A percentile compares a stretch with the other conserved stretches of the same genome.
Evolutionary conservation across 2,329 filamentous ascomycete species (phyloP).

Genomic region (Ceratocystis lukuohia): DNA sequence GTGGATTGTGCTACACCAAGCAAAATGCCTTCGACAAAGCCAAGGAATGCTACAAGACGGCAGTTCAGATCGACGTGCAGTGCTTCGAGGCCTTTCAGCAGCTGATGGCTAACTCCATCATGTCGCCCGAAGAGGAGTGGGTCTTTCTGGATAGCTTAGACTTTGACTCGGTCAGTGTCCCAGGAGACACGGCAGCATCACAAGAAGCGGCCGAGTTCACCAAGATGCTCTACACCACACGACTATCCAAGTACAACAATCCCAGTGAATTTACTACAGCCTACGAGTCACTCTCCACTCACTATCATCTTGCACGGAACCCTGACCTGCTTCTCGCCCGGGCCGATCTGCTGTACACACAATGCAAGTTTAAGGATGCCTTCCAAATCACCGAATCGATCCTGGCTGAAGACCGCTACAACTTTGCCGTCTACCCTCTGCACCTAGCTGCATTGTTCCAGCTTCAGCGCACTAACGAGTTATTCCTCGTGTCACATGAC

Average conservation of each 20-base stretch:
- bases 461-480: constrained; percentile 68
- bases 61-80: constrained; percentile 89
- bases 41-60: constrained; percentile 97
- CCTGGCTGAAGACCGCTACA: constrained; percentile 71
- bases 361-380: constrained; percentile 84
- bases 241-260: constrained; percentile 88
- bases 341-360: constrained; percentile 84
- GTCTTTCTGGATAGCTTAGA: constrained; percentile 76
- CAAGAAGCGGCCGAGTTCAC: constrained; percentile 90
- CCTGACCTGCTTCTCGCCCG: constrained; percentile 81
- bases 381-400: constrained; percentile 73
- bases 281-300: constrained; percentile 80
- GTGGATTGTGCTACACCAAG: constrained; percentile 89
- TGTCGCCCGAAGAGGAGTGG: constrained; percentile 82
- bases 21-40: constrained; percentile 94
- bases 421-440: constrained; percentile 76
- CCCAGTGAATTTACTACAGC: constrained; percentile 70
- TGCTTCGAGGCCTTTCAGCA: constrained; percentile 98
- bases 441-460: constrained; percentile 87
- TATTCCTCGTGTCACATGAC: constrained; percentile 87
- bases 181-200: constrained; percentile 50
- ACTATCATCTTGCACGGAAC: constrained; percentile 78
- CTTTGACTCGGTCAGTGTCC: constrained; percentile 67
- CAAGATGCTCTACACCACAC: constrained; percentile 89
- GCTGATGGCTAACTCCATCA: constrained; percentile 88